Percentiles rank a stretch among this genome's conserved stretches.
phyloP scores from a whole-genome alignment of 164 flowering plant species.

The Saururus chinensis region DNA sequence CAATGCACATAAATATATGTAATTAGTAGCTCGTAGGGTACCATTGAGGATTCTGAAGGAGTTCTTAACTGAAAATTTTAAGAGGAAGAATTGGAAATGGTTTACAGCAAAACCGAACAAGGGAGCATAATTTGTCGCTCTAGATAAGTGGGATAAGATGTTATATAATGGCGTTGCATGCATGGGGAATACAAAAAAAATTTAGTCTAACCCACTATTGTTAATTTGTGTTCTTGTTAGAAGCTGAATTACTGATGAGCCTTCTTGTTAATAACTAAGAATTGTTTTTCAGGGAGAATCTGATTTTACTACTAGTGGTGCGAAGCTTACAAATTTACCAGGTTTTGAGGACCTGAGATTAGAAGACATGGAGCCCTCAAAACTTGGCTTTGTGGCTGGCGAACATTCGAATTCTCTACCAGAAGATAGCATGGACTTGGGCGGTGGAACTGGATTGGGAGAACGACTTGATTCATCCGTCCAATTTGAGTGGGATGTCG shows the following conservation, averaged over 20 bases:
- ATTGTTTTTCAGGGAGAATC: slow-evolving; percentile 21
- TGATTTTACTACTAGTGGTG: slow-evolving; percentile 15
- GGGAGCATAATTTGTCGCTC: too few species aligned
- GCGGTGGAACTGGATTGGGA: slow-evolving; percentile 20
- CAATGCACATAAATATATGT: too few species aligned
- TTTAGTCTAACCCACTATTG: too few species aligned
- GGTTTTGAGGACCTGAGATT: slow-evolving; percentile 43
- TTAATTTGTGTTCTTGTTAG: too few species aligned
- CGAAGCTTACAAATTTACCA: slow-evolving; percentile 29
- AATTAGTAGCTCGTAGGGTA: too few species aligned
- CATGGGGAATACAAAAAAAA: too few species aligned
- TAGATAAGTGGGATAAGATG: too few species aligned
- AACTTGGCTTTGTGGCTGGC: slow-evolving; percentile 19
- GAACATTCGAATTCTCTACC: slow-evolving; percentile 27
- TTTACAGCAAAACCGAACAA: too few species aligned
- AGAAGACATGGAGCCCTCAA: slow-evolving; percentile 43
- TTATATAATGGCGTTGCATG: too few species aligned
- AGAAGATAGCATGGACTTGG: slow-evolving; percentile 29
- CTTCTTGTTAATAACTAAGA: neutral
- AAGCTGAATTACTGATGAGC: neutral
- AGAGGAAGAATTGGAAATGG: too few species aligned
- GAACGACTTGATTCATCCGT: slow-evolving; percentile 24
- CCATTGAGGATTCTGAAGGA: too few species aligned
- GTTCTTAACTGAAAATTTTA: too few species aligned
- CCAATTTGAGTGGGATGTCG: slow-evolving; percentile 33